Conservation (phyloP, 345 rosid species). For the Citrus unshiu region DNA sequence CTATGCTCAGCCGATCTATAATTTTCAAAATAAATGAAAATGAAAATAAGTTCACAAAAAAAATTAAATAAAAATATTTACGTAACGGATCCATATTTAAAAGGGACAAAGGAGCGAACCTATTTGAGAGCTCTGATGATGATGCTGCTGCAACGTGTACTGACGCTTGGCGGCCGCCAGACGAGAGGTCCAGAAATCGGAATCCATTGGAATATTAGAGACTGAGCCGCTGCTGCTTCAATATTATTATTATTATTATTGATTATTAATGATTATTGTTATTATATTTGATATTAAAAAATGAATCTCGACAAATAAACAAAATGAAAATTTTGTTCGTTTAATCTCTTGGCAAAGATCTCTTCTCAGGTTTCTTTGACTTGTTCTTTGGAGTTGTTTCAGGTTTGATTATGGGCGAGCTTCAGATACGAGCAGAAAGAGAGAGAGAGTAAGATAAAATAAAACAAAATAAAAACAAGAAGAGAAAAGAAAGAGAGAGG, state of each 20-base stretch:
- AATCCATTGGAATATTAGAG: constrained; percentile 40
- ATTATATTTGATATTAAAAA: neutral
- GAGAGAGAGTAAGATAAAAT: too few relatives aligned
- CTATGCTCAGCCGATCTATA: constrained; percentile 51
- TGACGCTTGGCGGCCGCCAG: constrained; percentile 59
- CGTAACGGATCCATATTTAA: neutral
- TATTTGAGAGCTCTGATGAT: constrained; percentile 37
- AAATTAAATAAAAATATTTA: neutral
- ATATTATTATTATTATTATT: neutral
- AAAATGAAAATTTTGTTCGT: neutral
- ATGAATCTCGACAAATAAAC: neutral
- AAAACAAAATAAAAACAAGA: too few relatives aligned
- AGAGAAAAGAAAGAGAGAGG: neutral
- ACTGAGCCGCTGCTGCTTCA: neutral
- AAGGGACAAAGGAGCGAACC: constrained; percentile 19
- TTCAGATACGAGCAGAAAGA: neutral
- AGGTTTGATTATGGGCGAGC: neutral
- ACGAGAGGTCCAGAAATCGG: constrained; percentile 62
- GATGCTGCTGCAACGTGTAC: constrained; percentile 28
- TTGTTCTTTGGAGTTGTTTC: neutral
- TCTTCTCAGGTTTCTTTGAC: neutral
- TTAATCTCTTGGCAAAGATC: neutral
- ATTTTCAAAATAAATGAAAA: neutral
- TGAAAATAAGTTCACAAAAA: neutral
- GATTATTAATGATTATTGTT: neutral